Evolutionary conservation across 108 stramenopile genomes (phyloP), one percentile per base, ranked within the genome.

Genomic region (Bacterosira constricta): DNA sequence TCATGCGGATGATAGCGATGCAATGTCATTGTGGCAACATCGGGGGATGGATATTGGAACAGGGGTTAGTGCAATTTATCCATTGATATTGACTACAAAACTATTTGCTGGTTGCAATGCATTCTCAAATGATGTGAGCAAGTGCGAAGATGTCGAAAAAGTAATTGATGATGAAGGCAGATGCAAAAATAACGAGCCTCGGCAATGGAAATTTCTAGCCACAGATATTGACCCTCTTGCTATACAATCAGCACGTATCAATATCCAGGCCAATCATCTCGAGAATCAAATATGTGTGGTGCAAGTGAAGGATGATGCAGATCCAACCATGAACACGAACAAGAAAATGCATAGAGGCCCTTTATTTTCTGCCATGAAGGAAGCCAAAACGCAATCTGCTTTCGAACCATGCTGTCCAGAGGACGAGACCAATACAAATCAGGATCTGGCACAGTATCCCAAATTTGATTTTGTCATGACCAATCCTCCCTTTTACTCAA

Each of bases 401-500:
- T 31, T 54, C 11, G 41, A 42, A 42, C 32, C 27, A 35, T 17
- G 31, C 5, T 13, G 23, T 41, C 60, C 21, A 18, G 60, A 41
- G 37, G 60, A 61, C 34, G 38, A 61, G 5, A 17, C 38, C 4
- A 32, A 13, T 13, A 11, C 6, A 23, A 15, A 59, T 34, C 21
- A 45, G 60, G 27, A 65, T 17, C 54, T 44, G 32, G 30, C 20
- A 36, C 18, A 60, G 1, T 59, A 37, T 30, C 63, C 46, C 35
- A 63, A 50, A 20, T 62, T 93, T 58, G 94, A 95, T 49, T 90
- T 97, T 79, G 83, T 86, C 83, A 89, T 97, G 89, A 96, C 94
- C 18, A 97, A 97, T 75, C 97, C 97, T 50, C 97, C 97, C 13
- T 97, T 97, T 82, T 96, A 93, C 62, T 87, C 87, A 51, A 71